These are phyloP conservation scores for Cerioporus squamosus DNA, from an alignment of 1,284 basidiomycete genomes.

Conservation along the genomic window DNA sequence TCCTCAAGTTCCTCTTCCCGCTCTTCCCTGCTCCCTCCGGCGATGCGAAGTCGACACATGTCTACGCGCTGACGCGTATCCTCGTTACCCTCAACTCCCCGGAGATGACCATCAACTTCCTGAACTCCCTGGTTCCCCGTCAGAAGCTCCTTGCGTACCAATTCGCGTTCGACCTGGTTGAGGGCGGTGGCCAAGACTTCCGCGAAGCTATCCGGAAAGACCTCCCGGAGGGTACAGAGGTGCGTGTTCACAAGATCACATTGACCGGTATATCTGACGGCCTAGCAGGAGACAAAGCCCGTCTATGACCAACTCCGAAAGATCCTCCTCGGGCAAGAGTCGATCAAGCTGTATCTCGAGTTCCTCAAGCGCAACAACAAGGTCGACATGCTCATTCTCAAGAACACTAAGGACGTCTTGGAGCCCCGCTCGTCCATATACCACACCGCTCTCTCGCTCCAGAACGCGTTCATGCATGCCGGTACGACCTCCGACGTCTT, in stretches of 20 bases:
- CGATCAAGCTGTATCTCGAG: conserved; percentile 90
- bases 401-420: conserved; percentile 93
- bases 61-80: conserved; percentile 82
- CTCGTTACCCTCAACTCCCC: conserved; percentile 87
- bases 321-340: conserved; percentile 88
- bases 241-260: conserved; percentile 35
- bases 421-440: conserved; percentile 95
- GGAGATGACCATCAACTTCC: conserved; percentile 71
- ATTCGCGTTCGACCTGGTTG: conserved; percentile 91
- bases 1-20: conserved; percentile 85
- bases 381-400: conserved; percentile 88
- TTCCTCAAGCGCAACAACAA: conserved; percentile 95
- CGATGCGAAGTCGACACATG: conserved; percentile 74
- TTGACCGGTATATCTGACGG: conserved; percentile 5
- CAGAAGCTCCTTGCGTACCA: conserved; percentile 87
- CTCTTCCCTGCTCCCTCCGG: conserved; percentile 73
- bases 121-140: conserved; percentile 72
- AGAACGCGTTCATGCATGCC: conserved; percentile 95
- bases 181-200: conserved; percentile 93
- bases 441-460: conserved; percentile 92
- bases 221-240: conserved; percentile 68
- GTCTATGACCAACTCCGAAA: conserved; percentile 75
- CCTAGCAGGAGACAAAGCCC: conserved; percentile 57
- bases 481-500: conserved; percentile 94
- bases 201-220: conserved; percentile 72